Evolutionary conservation across 345 rosid genomes (phyloP).

Genomic region (Isatis tinctoria): DNA sequence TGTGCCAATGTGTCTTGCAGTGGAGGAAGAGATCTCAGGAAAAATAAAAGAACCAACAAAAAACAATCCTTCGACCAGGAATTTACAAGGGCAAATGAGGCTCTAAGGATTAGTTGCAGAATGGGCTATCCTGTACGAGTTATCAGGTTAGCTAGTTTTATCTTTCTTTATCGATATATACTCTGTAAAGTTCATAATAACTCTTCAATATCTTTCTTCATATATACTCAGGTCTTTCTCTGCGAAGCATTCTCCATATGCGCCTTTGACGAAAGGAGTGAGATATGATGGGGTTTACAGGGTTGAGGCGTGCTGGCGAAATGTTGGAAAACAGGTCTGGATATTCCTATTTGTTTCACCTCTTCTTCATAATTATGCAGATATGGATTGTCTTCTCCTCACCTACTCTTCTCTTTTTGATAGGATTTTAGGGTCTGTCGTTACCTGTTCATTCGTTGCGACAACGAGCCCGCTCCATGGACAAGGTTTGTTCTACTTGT

Average conservation of each 20-base stretch:
- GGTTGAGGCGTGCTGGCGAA: constrained; percentile 77
- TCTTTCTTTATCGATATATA: not conserved
- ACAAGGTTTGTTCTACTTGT: constrained; percentile 45
- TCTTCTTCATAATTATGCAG: not conserved
- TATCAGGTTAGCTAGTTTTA: constrained; percentile 47
- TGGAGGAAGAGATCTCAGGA: constrained; percentile 76
- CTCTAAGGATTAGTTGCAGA: constrained; percentile 59
- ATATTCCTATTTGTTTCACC: not conserved
- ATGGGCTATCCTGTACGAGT: constrained; percentile 85
- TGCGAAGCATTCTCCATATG: constrained; percentile 70
- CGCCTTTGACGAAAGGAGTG: constrained; percentile 56
- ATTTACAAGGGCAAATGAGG: constrained; percentile 50
- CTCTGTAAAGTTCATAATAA: too few species aligned
- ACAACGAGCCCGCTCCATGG: constrained; percentile 75
- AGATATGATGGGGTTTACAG: constrained; percentile 80
- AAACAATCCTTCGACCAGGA: constrained; percentile 65
- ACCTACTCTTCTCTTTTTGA: not conserved
- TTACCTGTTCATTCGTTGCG: constrained; percentile 78
- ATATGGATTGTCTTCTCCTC: not conserved
- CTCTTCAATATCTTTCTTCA: not conserved
- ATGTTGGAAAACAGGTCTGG: constrained; percentile 51
- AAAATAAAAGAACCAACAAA: constrained; percentile 66
- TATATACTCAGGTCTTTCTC: constrained; percentile 54
- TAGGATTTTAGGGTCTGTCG: constrained; percentile 68
- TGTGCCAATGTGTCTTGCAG: constrained; percentile 35